A percentile compares a stretch with the other conserved stretches of the same genome.
These are phyloP conservation scores for Cladosporium cucumerinum DNA, from an alignment of 2,329 filamentous ascomycete genomes.

Conservation along the genomic window DNA sequence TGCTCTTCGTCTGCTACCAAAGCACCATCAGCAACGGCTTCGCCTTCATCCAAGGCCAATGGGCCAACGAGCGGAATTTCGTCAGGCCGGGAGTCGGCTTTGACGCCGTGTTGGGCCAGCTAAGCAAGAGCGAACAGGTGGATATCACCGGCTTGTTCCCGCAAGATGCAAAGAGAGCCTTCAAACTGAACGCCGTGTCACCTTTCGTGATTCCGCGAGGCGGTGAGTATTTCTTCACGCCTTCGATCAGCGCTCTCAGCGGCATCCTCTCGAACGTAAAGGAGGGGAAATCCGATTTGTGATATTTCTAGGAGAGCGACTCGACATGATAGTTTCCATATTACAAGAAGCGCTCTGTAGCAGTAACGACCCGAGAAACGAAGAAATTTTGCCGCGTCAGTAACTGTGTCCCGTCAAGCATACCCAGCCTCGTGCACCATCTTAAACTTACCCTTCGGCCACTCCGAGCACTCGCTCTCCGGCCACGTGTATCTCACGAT, in stretches of 20 bases:
- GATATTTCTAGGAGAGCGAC: not conserved
- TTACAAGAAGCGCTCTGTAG: not conserved
- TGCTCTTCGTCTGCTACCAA: slow-evolving; percentile 48
- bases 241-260: slow-evolving; percentile 36
- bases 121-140: slow-evolving; percentile 21
- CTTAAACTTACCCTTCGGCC: not conserved
- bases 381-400: not conserved
- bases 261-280: slow-evolving; percentile 23
- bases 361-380: not conserved
- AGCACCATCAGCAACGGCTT: slow-evolving; percentile 43
- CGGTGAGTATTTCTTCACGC: slow-evolving; percentile 49
- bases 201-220: slow-evolving; percentile 43
- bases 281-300: not conserved
- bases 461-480: not conserved
- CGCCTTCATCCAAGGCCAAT: slow-evolving; percentile 37
- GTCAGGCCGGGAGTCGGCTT: slow-evolving; percentile 31
- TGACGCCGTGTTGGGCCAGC: slow-evolving; percentile 39
- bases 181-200: slow-evolving; percentile 24
- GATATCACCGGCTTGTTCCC: slow-evolving; percentile 29
- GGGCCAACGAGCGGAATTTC: slow-evolving; percentile 30
- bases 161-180: slow-evolving; percentile 23
- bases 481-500: not conserved
- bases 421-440: not conserved
- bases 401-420: not conserved
- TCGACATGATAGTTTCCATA: too few relatives aligned